Evolutionary conservation across 2,329 filamentous ascomycete species (phyloP), one percentile per base, ranked within the genome.

Genomic region (Trichoderma brevicompactum): DNA sequence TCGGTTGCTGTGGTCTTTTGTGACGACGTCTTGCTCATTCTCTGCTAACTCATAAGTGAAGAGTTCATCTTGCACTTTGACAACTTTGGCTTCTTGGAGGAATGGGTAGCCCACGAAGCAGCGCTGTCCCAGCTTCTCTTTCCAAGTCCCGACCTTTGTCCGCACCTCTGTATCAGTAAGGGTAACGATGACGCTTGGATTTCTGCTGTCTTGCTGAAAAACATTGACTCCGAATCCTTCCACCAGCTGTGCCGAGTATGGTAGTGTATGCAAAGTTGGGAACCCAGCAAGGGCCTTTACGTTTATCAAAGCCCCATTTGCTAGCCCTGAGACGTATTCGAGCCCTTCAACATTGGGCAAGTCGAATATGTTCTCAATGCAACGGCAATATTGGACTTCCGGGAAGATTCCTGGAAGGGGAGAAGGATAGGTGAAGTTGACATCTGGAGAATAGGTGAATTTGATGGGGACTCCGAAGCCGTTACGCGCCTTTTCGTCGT

Each of bases 31-130:
- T 46, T 82, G 82, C 66, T 87, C 87, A 68, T 88, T 84, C 40
- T 88, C 82, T 1, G 89, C 84, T 41, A 95, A 81, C 17, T 88
- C 83, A 74, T 97, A 99, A 72, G 91, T 90, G 75, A 98, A 98
- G 34, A 98, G 82, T 76, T 98, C 94, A 74, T 99, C 95, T 1
- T 93, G 94, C 1, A 98, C 92, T 64, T 89, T 89, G 59, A 92
- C 84, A 36, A 99, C 89, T 79, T 94, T 94, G 61, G 92, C 95
- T 79, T 99, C 96, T 72, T 96, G 92, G 69, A 99, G 80, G 80
- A 97, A 99, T 1, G 95, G 95, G 73, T 96, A 99, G 43, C 94
- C 94, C 67, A 98, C 91, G 74, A 92, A 92, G 66, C 96, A 94
- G 67, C 89, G 88, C 77, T 94, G 86, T 50, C 94, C 94, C 50